Evolutionary conservation across 768 basidiomycete species (phyloP), one percentile per base, ranked within the genome.

Genomic region (Pluteus cervinus): DNA sequence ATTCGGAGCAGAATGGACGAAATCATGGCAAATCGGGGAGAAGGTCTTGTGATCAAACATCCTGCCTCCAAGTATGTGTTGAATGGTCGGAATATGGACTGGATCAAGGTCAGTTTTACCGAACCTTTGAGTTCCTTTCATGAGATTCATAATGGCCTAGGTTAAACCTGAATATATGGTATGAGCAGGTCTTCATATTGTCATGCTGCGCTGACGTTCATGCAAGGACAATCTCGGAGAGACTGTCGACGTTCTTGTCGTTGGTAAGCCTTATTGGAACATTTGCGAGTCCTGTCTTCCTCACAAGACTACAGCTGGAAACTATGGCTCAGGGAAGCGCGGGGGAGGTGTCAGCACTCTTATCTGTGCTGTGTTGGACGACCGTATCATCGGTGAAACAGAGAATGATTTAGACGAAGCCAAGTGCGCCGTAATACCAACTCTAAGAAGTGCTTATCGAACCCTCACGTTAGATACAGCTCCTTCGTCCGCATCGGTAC

Each of bases 11-110:
- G 71, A 45, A 81, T 99, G 79, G 82, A 92, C 35, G 73, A 81
- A 37, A 69, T 98, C 36, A 81, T 99, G 73, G 81, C 77, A 20
- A 58, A 69, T 14, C 79, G 89, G 38, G 96, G 96, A 3, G 96
- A 98, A 58, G 96, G 96, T 0, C 64, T 99, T 9, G 85, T 98
- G 6, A 73, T 98, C 42, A 99, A 99, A 57, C 83, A 91, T 47
- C 81, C 82, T 0, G 61, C 74, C 16, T 76, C 85, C 0, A 72
- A 80, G 43, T 99, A 99, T 57, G 68, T 78, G 9, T 63, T 96
- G 29, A 92, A 93, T 48, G 90, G 87, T 1, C 70, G 96, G 41
- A 89, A 86, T 49, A 75, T 79, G 56, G 84, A 88, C 49, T 99
- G 96, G 94, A 79, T 94, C 51, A 99, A 99, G 65, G 83, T 81